These are phyloP conservation scores for Chytriomyces sp. DNA, from an alignment of 192 early-diverging fungal genomes.

Conservation along the genomic window DNA sequence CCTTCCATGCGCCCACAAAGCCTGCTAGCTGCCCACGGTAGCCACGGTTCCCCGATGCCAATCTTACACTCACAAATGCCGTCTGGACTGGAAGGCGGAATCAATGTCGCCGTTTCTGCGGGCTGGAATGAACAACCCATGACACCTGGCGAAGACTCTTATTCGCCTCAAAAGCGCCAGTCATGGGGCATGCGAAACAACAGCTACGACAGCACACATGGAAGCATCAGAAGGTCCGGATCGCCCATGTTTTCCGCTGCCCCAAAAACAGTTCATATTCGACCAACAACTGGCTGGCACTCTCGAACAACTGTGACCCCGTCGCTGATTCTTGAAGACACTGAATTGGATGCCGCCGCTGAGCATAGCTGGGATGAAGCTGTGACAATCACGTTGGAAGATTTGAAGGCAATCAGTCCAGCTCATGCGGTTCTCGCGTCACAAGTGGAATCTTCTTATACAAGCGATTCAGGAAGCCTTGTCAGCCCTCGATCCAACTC, in stretches of 20 bases:
- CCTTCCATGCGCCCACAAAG: constrained; percentile 37
- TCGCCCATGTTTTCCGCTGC: not conserved
- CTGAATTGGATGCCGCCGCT: not conserved
- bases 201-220: not conserved
- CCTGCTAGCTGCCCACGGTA: not conserved
- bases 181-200: not conserved
- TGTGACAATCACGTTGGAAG: constrained; percentile 28
- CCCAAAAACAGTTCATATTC: constrained; percentile 6
- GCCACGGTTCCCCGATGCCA: not conserved
- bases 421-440: constrained; percentile 30
- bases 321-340: constrained; percentile 4
- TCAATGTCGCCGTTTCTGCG: constrained; percentile 24
- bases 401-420: constrained; percentile 25
- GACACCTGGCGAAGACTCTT: not conserved
- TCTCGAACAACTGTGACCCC: constrained; percentile 15
- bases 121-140: constrained; percentile 34
- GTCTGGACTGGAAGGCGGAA: constrained; percentile 33
- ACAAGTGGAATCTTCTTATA: not conserved
- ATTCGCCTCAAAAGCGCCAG: too few relatives aligned
- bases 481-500: constrained; percentile 13
- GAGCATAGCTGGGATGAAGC: constrained; percentile 28
- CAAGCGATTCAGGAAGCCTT: constrained; percentile 4
- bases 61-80: constrained; percentile 7
- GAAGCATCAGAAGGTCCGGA: not conserved
- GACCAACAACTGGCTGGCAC: constrained; percentile 33